Evolutionary conservation across 768 basidiomycete genomes (phyloP), one percentile per base, ranked within the genome.

Genomic region (Udeniomyces megalosporus): DNA sequence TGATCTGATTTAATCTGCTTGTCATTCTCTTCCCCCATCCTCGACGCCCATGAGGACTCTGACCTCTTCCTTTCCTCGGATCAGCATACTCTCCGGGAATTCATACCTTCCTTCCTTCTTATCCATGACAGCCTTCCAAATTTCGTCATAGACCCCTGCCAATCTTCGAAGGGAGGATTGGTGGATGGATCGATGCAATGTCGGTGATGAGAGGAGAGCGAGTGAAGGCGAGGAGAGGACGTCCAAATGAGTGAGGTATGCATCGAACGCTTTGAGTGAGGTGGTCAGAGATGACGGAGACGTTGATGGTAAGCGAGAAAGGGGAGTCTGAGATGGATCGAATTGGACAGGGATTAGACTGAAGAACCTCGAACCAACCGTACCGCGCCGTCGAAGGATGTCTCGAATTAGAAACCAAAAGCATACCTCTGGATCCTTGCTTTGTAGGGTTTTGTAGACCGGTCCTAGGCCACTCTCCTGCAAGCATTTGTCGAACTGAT

Each of bases 241-340:
- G 66, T 88, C 86, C 29, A 82, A 78, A 1, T 82, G 81, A 4
- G 88, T 85, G 2, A 97, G 82, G 86, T 91, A 97, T 1, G 77
- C 70, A 0, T 90, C 85, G 75, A 97, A 95, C 14, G 67, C 66
- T 24, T 67, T 57, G 55, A 95, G 78, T 0, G 86, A 77, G 7
- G 72, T 67, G 53, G 84, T 79, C 45, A 96, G 77, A 12, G 80
- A 76, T 12, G 79, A 69, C 0, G 88, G 80, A 54, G 83, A 79
- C 2, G 85, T 82, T 0, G 79, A 74, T 1, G 86, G 83, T 8
- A 86, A 73, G 46, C 80, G 84, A 0, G 92, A 87, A 12, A 97
- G 80, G 0, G 87, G 88, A 62, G 80, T 81, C 82, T 83, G 69
- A 24, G 35, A 61, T 42, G 58, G 48, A 4, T 8, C 2, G 20